A percentile compares a stretch with the other conserved stretches of the same genome.
Evolutionary conservation across 768 basidiomycete species (phyloP).

Genomic region (Boletus rubroflammeus): DNA sequence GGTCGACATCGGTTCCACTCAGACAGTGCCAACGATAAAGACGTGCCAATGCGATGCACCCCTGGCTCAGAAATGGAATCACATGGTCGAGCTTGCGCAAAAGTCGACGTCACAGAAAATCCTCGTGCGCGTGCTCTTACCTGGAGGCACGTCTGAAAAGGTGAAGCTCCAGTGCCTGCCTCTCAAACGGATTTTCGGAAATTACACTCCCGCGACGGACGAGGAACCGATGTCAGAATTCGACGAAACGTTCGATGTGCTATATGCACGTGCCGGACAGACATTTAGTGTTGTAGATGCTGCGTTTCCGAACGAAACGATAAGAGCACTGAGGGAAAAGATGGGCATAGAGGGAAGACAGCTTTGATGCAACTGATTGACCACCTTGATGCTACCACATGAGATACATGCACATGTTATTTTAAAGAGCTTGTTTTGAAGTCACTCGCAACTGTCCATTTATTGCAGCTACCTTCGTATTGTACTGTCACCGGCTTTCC

Average conservation of each 20-base stretch:
- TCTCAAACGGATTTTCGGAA: slow-evolving; percentile 16
- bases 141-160: slow-evolving; percentile 22
- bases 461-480: slow-evolving; percentile 4
- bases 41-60: slow-evolving; percentile 23
- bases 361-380: neutral
- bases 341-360: neutral
- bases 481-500: neutral
- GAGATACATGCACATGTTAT: neutral
- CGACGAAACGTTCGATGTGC: slow-evolving; percentile 21
- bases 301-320: slow-evolving; percentile 21
- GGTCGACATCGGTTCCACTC: slow-evolving; percentile 16
- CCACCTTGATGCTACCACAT: neutral
- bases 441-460: neutral
- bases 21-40: slow-evolving; percentile 4
- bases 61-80: slow-evolving; percentile 24
- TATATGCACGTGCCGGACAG: slow-evolving; percentile 23
- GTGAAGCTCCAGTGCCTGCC: slow-evolving; percentile 27
- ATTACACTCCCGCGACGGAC: neutral
- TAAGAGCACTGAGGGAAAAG: slow-evolving; percentile 13
- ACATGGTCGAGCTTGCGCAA: slow-evolving; percentile 28
- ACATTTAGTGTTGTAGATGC: slow-evolving; percentile 20
- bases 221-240: slow-evolving; percentile 18
- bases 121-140: slow-evolving; percentile 29
- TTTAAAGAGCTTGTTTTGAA: neutral
- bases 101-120: slow-evolving; percentile 19